A percentile compares a stretch with the other conserved stretches of the same genome.
Conservation (phyloP, 2,329 filamentous ascomycete genomes). For the Kalmusia sp. region DNA sequence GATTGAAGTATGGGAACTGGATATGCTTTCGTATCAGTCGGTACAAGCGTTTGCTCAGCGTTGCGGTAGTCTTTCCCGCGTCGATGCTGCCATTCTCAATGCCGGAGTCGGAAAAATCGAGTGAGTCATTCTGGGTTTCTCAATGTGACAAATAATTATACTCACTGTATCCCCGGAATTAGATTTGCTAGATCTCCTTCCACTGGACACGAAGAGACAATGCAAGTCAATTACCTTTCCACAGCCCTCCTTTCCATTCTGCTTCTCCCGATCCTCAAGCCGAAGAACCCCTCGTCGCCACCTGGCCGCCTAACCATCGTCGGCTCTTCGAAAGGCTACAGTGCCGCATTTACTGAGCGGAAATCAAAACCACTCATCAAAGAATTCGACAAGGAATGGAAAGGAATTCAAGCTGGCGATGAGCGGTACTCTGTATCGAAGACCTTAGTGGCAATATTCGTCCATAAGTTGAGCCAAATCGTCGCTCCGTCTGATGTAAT, state of each 20-base stretch:
- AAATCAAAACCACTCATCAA: conserved; percentile 13
- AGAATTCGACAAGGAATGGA: conserved; percentile 16
- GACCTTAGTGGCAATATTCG: conserved; percentile 11
- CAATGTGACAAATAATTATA: no score
- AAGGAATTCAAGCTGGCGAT: neutral
- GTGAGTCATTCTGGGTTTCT: conserved; percentile 12
- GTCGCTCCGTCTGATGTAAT: conserved; percentile 24
- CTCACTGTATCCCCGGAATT: neutral
- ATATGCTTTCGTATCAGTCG: conserved; percentile 19
- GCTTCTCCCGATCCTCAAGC: conserved; percentile 41
- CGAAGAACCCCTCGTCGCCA: neutral
- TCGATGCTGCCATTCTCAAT: conserved; percentile 37
- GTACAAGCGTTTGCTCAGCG: conserved; percentile 19
- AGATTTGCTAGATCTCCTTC: neutral
- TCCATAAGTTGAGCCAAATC: conserved; percentile 12
- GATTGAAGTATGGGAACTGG: conserved; percentile 26
- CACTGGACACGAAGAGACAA: conserved; percentile 40
- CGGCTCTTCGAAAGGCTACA: conserved; percentile 5
- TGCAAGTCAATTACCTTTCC: conserved; percentile 59
- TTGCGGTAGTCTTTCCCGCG: conserved; percentile 4
- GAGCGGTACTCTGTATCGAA: conserved; percentile 15
- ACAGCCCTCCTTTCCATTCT: conserved; percentile 59
- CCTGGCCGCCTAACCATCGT: conserved; percentile 20
- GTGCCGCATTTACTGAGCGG: conserved; percentile 12
- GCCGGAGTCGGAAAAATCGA: conserved; percentile 27